A percentile compares a stretch with the other conserved stretches of the same genome.
phyloP scores from a whole-genome alignment of 169 alveolate species.

The Eimeria maxima region DNA sequence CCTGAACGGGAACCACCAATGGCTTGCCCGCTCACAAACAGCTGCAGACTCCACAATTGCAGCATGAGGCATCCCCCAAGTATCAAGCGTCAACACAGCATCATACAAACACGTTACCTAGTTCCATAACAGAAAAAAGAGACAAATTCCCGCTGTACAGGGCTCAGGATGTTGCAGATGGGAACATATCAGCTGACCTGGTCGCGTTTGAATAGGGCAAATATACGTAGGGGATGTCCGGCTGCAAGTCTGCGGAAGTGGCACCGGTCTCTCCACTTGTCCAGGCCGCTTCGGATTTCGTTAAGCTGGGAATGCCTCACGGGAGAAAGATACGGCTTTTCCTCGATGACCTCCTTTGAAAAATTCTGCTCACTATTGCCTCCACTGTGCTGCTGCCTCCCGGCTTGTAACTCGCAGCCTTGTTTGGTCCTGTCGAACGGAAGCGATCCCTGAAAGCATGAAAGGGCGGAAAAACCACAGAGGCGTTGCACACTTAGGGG shows the following conservation, averaged over 20 bases:
- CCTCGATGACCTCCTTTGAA: not conserved
- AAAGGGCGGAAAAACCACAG: not conserved
- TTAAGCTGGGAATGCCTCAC: slow-evolving; percentile 6
- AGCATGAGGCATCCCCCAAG: not conserved
- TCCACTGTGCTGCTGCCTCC: not conserved
- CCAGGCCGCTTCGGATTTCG: slow-evolving; percentile 31
- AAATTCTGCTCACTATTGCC: not conserved
- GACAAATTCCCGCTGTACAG: not conserved
- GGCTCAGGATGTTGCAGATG: not conserved
- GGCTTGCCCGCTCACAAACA: slow-evolving; percentile 64
- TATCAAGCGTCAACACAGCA: not conserved
- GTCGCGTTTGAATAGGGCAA: slow-evolving; percentile 75
- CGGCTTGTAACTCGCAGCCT: not conserved
- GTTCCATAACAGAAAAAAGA: not conserved
- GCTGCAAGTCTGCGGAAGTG: slow-evolving; percentile 61
- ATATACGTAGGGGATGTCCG: slow-evolving; percentile 73
- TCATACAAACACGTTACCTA: not conserved
- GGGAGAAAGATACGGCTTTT: not conserved
- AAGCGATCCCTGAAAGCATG: slow-evolving; percentile 70
- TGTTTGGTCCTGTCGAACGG: slow-evolving; percentile 55
- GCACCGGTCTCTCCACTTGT: slow-evolving; percentile 57
- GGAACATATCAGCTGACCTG: slow-evolving; percentile 15
- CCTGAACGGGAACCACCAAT: slow-evolving; percentile 46
- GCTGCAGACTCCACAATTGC: slow-evolving; percentile 65
- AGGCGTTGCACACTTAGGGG: not conserved